Conservation (phyloP, 2,329 filamentous ascomycete species). For the Graphilbum sp. region DNA sequence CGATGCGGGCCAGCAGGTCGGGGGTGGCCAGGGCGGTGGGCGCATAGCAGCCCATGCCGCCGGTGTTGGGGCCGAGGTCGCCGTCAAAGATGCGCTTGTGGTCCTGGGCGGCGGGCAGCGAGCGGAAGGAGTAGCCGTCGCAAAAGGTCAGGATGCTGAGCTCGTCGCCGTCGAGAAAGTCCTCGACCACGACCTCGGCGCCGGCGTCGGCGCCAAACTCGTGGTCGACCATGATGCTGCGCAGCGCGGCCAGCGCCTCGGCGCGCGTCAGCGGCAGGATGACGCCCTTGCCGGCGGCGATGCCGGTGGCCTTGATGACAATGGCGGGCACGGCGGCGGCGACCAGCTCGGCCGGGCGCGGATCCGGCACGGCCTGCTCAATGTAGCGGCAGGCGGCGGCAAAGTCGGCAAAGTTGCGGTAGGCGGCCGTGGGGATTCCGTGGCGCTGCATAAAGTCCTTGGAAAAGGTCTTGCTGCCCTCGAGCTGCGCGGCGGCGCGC, state of each 20-base stretch:
- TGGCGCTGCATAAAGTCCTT: slow-evolving; percentile 96
- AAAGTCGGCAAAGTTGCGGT: slow-evolving; percentile 75
- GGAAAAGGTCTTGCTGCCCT: slow-evolving; percentile 92
- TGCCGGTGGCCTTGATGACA: slow-evolving; percentile 79
- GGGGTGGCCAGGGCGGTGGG: slow-evolving; percentile 67
- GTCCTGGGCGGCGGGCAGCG: slow-evolving; percentile 82
- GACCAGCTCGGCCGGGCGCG: not conserved
- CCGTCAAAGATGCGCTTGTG: slow-evolving; percentile 91
- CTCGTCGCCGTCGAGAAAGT: slow-evolving; percentile 83
- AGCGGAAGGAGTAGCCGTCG: slow-evolving; percentile 72
- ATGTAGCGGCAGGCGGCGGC: slow-evolving; percentile 59
- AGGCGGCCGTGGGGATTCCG: slow-evolving; percentile 77
- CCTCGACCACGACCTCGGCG: slow-evolving; percentile 86
- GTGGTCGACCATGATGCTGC: slow-evolving; percentile 77
- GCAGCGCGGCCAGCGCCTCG: slow-evolving; percentile 67
- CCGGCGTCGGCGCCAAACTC: slow-evolving; percentile 70
- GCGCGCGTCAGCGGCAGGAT: slow-evolving; percentile 70
- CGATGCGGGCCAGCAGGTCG: slow-evolving; percentile 60
- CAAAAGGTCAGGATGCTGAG: slow-evolving; percentile 82
- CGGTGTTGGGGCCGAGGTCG: slow-evolving; percentile 83
- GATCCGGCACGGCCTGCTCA: slow-evolving; percentile 14
- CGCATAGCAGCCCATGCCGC: slow-evolving; percentile 95
- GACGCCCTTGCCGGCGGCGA: slow-evolving; percentile 91
- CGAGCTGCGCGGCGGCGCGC: slow-evolving; percentile 70
- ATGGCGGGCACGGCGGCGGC: slow-evolving; percentile 51